phyloP scores from a whole-genome alignment of 345 rosid species.

The Cardamine resedifolia region DNA sequence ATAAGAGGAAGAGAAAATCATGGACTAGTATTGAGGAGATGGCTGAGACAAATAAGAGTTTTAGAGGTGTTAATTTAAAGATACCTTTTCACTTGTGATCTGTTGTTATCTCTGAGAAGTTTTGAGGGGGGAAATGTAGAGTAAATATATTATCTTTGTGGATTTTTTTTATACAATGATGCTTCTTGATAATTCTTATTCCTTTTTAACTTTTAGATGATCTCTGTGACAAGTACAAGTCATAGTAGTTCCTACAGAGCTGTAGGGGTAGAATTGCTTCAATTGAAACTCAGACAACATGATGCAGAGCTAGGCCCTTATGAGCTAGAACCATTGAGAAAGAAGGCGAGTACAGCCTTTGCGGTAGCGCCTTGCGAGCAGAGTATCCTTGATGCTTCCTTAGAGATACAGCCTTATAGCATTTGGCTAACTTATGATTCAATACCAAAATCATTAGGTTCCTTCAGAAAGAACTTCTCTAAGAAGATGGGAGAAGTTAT shows the following conservation, averaged over 20 bases:
- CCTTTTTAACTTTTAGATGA: not conserved
- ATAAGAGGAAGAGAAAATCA: conserved; percentile 32
- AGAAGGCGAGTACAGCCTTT: no score
- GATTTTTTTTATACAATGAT: not conserved
- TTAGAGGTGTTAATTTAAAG: not conserved
- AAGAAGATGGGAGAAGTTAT: conserved; percentile 27
- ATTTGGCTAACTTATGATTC: not conserved
- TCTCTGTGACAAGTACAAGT: not conserved
- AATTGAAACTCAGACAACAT: no score
- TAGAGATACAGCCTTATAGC: conserved; percentile 4
- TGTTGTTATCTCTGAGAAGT: not conserved
- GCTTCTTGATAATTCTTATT: not conserved
- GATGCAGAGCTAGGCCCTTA: no score
- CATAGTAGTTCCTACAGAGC: no score
- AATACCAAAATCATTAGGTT: conserved; percentile 7
- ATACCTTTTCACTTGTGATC: conserved; percentile 32
- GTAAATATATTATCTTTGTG: not conserved
- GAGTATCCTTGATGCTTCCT: not conserved
- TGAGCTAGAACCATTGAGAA: no score
- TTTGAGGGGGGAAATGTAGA: not conserved
- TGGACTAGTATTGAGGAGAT: conserved; percentile 27
- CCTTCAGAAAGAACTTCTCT: conserved; percentile 7
- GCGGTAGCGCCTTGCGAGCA: no score
- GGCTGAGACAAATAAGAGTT: conserved; percentile 19
- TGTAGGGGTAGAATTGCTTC: no score